A percentile compares a stretch with the other conserved stretches of the same genome.
phyloP scores from a whole-genome alignment of 1,284 basidiomycete genomes.

The Melampsora larici-populina region DNA sequence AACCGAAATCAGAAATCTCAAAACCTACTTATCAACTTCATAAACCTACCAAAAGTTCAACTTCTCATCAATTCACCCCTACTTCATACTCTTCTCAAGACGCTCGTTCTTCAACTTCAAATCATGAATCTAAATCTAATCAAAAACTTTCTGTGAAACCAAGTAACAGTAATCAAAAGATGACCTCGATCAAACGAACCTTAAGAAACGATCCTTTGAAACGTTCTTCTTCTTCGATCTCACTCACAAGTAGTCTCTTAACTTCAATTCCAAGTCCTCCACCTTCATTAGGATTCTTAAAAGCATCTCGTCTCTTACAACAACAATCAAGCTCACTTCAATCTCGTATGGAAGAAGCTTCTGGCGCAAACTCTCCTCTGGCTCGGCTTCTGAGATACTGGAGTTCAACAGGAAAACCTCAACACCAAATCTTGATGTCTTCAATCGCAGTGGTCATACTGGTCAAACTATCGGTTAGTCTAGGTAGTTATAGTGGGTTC shows the following conservation, averaged over 20 bases:
- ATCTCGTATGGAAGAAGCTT: neutral
- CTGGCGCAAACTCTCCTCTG: conserved; percentile 20
- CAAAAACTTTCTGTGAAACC: neutral
- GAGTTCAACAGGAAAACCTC: conserved; percentile 9
- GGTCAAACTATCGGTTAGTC: conserved; percentile 16
- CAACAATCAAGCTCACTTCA: neutral
- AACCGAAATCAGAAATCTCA: too few relatives aligned
- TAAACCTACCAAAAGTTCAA: neutral
- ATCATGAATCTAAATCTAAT: neutral
- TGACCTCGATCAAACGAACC: neutral
- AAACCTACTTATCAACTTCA: too few relatives aligned
- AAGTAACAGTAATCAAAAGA: neutral
- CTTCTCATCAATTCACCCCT: neutral
- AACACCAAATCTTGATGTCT: neutral
- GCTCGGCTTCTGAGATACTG: neutral
- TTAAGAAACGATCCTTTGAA: neutral
- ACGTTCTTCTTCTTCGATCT: neutral
- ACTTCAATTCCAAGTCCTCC: neutral
- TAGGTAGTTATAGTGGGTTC: conserved; percentile 33
- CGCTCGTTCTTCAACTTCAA: neutral
- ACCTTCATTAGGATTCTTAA: neutral
- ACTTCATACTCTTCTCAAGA: neutral
- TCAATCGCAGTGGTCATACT: conserved; percentile 23
- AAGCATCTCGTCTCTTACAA: neutral
- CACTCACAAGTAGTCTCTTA: neutral